Conservation (phyloP, 2,329 filamentous ascomycete genomes). For the Lasiodiplodia gonubiensis region DNA sequence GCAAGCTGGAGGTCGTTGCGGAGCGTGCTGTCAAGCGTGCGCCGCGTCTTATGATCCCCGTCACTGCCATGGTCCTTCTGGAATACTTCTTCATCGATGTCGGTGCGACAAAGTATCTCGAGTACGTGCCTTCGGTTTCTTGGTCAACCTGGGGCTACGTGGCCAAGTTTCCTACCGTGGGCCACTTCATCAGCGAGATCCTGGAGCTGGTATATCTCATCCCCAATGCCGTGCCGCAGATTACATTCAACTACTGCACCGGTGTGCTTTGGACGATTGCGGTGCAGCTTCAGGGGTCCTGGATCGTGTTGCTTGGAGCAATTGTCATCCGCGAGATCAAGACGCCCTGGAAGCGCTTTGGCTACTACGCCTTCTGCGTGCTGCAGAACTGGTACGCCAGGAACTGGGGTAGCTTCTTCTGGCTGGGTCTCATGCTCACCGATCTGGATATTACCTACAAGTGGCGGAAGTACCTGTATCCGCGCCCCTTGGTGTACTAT, state of each 20-base stretch:
- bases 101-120: conserved; percentile 50
- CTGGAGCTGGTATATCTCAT: conserved; percentile 54
- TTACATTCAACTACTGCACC: conserved; percentile 57
- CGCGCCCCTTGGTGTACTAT: conserved; percentile 45
- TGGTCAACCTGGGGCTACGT: conserved; percentile 58
- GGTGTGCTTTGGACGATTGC: conserved; percentile 59
- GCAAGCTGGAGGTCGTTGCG: conserved; percentile 51
- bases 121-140: conserved; percentile 54
- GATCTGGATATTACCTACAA: conserved; percentile 56
- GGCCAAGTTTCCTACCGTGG: conserved; percentile 47
- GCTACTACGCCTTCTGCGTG: conserved; percentile 52
- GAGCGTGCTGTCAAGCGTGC: conserved; percentile 53
- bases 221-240: conserved; percentile 55
- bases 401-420: conserved; percentile 55
- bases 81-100: conserved; percentile 56
- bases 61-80: conserved; percentile 50
- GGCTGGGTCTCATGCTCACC: conserved; percentile 52
- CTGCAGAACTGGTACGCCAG: conserved; percentile 55
- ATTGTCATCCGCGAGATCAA: conserved; percentile 54
- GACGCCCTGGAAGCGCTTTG: conserved; percentile 54
- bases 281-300: conserved; percentile 55
- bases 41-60: conserved; percentile 55
- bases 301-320: conserved; percentile 51
- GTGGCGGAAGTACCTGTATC: conserved; percentile 48
- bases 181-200: conserved; percentile 52